Conservation (phyloP, 1,284 basidiomycete genomes). For the Ustilago esculenta region DNA sequence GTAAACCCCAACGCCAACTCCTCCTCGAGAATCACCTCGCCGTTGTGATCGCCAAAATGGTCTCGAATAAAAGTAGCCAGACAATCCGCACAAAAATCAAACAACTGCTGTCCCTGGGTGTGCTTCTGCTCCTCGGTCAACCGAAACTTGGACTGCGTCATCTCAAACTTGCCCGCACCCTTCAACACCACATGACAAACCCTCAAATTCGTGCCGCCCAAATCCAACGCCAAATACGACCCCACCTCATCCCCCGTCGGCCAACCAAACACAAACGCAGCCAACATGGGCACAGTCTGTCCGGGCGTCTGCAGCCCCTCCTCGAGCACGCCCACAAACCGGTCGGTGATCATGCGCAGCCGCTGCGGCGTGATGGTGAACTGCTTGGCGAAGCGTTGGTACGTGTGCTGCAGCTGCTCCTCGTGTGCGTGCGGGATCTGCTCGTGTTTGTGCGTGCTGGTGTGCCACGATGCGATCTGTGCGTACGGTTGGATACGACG, state of each 20-base stretch:
- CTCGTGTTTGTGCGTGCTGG: conserved; percentile 54
- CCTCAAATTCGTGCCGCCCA: conserved; percentile 92
- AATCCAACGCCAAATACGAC: conserved; percentile 90
- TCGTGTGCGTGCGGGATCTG: conserved; percentile 48
- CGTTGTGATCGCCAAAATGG: conserved; percentile 72
- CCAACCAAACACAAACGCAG: conserved; percentile 97
- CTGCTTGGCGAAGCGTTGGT: conserved; percentile 54
- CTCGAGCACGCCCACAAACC: conserved; percentile 91
- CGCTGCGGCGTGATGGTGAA: conserved; percentile 61
- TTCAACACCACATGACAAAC: conserved; percentile 94
- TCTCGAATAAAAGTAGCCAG: conserved; percentile 86
- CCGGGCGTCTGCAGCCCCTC: conserved; percentile 82
- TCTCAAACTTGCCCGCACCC: conserved; percentile 93
- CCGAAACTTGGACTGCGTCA: conserved; percentile 96
- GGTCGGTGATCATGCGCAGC: conserved; percentile 78
- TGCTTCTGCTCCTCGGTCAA: conserved; percentile 98
- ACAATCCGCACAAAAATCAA: conserved; percentile 97
- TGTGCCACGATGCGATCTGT: conserved; percentile 63
- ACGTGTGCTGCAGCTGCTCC: conserved; percentile 54
- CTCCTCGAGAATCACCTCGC: conserved; percentile 75
- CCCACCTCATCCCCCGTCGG: conserved; percentile 89
- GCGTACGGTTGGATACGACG: no score
- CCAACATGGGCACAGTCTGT: conserved; percentile 94
- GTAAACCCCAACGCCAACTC: conserved; percentile 90
- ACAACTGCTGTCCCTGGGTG: conserved; percentile 90